Evolutionary conservation across 2,329 filamentous ascomycete species (phyloP), one percentile per base, ranked within the genome.

Genomic region (Ascochyta clinopodiicola): DNA sequence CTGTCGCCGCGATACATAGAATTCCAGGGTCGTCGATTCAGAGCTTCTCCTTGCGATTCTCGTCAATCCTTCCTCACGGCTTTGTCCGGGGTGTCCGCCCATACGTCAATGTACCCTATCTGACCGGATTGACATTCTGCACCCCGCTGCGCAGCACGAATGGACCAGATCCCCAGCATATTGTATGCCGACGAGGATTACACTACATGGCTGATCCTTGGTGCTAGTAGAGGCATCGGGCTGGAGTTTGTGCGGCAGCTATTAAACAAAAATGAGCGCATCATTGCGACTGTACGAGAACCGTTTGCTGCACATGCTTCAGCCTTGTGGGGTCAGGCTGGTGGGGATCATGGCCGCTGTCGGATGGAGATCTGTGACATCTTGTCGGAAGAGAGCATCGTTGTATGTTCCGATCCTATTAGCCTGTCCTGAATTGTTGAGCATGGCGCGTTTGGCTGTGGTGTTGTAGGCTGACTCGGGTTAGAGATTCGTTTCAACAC

Each of bases 201-300:
- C 55, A 78, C 75, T 52, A 80, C 79, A 42, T 81, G 79, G 79
- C 68, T 80, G 44, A 75, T 81, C 45, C 68, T 81, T 15, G 79
- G 79, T 47, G 78, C 79, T 34, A 79, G 77, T 38, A 73, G 79
- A 67, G 79, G 79, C 42, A 80, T 81, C 62, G 82, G 82, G 17
- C 74, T 82, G 35, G 82, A 84, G 62, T 83, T 84, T 57, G 80
- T 81, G 34, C 74, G 77, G 34, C 81, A 84, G 63, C 69, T 83
- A 25, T 67, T 84, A 13, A 67, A 67, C 9, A 74, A 73, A 42
- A 80, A 79, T 31, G 75, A 83, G 56, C 75, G 77, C 44, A 81
- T 84, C 62, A 78, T 83, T 52, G 82, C 81, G 15, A 83, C 81
- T 6, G 80, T 82, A 15, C 76, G 82, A 32, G 77, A 79, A 57